These are phyloP conservation scores for Paraleonurus japonicus DNA, from an alignment of 257 asterid genomes.

Conservation along the genomic window DNA sequence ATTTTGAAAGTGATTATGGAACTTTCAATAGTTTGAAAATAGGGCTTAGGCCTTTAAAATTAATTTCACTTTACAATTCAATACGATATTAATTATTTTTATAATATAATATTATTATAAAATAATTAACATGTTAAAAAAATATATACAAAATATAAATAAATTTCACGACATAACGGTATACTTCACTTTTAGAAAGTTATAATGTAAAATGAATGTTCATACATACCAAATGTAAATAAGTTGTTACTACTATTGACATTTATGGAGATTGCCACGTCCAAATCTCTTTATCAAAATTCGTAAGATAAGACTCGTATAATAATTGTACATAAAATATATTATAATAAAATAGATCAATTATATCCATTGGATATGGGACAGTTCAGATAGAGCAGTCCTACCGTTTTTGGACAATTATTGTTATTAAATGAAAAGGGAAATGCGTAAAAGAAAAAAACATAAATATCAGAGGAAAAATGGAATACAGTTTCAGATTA, in stretches of 20 bases:
- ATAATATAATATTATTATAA: too few relatives aligned
- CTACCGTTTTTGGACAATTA: constrained; percentile 8
- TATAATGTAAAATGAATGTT: too few relatives aligned
- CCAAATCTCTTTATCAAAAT: not conserved
- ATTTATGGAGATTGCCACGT: not conserved
- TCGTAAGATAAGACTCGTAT: not conserved
- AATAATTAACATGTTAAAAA: too few relatives aligned
- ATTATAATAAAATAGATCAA: not conserved
- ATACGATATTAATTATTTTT: too few relatives aligned
- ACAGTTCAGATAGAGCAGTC: constrained; percentile 21
- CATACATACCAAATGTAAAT: not conserved
- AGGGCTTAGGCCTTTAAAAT: too few relatives aligned
- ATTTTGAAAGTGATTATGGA: too few relatives aligned
- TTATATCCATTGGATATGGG: constrained; percentile 16
- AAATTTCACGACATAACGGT: too few relatives aligned
- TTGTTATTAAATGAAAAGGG: not conserved
- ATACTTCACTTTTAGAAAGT: too few relatives aligned
- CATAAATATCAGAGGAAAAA: not conserved
- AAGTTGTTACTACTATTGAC: not conserved
- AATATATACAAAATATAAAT: too few relatives aligned
- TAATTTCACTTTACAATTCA: too few relatives aligned
- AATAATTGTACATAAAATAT: not conserved
- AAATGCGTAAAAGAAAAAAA: not conserved
- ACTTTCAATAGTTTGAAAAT: too few relatives aligned
- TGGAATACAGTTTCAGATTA: not conserved